These are phyloP conservation scores for Rhodotorula diobovata DNA, from an alignment of 768 basidiomycete genomes.

Conservation along the genomic window DNA sequence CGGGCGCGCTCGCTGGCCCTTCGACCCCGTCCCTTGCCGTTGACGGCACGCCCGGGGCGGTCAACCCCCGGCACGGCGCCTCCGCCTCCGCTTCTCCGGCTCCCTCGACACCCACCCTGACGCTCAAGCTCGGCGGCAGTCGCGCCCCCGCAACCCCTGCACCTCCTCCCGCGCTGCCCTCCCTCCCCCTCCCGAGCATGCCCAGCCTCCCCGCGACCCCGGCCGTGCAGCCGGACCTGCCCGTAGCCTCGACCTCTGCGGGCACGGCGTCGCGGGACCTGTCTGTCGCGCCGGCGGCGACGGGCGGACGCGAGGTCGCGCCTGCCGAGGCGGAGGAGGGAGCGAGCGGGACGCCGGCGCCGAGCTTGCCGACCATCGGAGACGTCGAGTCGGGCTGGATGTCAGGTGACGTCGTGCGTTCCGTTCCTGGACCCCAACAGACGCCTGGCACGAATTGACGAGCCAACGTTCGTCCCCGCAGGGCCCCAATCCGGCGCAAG, in stretches of 20 bases:
- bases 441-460: too few relatives aligned
- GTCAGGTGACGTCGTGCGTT: conserved; percentile 1
- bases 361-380: neutral
- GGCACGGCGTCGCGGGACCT: neutral
- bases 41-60: neutral
- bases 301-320: too few relatives aligned
- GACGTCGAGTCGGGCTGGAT: conserved; percentile 33
- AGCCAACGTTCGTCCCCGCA: neutral
- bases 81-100: neutral
- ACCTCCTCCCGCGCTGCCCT: neutral
- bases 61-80: conserved; percentile 14
- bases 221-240: neutral
- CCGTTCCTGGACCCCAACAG: too few relatives aligned
- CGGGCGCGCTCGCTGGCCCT: conserved; percentile 18
- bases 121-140: conserved; percentile 24
- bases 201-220: too few relatives aligned
- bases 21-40: neutral
- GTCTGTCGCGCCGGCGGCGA: neutral
- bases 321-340: conserved; percentile 2
- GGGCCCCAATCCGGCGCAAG: neutral
- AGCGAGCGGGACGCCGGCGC: neutral
- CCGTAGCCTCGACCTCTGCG: neutral
- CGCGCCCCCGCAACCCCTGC: neutral
- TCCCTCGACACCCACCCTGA: neutral
- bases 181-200: neutral